Percentiles rank a stretch among this genome's conserved stretches.
Conservation (phyloP, 2,329 filamentous ascomycete genomes). For the Helotiales sp. region DNA sequence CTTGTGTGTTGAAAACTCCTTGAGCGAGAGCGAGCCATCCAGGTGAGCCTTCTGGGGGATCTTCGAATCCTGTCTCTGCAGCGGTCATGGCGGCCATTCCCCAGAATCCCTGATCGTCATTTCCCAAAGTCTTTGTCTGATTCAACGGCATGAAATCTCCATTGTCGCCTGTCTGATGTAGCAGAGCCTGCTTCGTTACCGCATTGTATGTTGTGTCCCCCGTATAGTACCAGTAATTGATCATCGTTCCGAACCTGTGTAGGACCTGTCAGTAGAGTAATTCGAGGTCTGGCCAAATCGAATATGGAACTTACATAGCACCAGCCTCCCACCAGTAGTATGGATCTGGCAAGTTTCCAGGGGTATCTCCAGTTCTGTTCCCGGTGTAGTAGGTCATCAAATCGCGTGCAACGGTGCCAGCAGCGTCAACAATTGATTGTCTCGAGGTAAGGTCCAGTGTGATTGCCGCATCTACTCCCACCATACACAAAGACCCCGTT, state of each 20-base stretch:
- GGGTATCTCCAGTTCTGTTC: conserved; percentile 54
- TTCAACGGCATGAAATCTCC: conserved; percentile 79
- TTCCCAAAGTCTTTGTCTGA: conserved; percentile 64
- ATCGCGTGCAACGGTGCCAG: conserved; percentile 48
- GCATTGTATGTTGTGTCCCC: conserved; percentile 72
- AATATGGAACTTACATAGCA: conserved; percentile 57
- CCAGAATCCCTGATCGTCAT: conserved; percentile 79
- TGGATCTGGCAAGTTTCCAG: conserved; percentile 57
- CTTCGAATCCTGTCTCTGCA: conserved; percentile 66
- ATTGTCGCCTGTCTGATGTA: conserved; percentile 73
- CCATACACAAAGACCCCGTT: conserved; percentile 24
- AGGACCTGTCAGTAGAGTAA: conserved; percentile 52
- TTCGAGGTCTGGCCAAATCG: neutral
- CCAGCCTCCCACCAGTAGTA: conserved; percentile 70
- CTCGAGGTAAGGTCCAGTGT: conserved; percentile 30
- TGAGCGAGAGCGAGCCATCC: conserved; percentile 75
- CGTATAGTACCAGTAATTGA: conserved; percentile 87
- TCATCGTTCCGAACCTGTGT: conserved; percentile 66
- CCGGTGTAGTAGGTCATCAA: conserved; percentile 59
- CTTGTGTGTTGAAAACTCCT: conserved; percentile 81
- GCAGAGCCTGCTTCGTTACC: conserved; percentile 65
- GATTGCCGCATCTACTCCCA: conserved; percentile 35
- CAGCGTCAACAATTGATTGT: conserved; percentile 42
- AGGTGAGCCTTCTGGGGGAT: conserved; percentile 59
- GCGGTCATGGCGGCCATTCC: conserved; percentile 72